These are phyloP conservation scores for Dendrostoma leiphaemia DNA, from an alignment of 2,329 filamentous ascomycete species.

Conservation along the genomic window DNA sequence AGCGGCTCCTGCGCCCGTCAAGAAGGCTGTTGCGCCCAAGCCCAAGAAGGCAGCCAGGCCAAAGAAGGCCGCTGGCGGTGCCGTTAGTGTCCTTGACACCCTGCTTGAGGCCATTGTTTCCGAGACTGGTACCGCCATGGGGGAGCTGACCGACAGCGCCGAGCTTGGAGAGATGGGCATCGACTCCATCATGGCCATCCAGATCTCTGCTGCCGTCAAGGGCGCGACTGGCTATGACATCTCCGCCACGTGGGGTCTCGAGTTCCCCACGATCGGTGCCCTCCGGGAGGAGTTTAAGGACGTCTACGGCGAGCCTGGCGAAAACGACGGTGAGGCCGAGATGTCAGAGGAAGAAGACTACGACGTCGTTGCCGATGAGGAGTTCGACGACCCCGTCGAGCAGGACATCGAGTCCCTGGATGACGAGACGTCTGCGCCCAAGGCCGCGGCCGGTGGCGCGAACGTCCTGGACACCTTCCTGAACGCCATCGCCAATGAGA, in stretches of 20 bases:
- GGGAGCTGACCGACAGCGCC: conserved; percentile 19
- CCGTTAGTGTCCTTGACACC: conserved; percentile 4
- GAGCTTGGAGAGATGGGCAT: conserved; percentile 28
- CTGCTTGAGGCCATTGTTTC: conserved; percentile 12
- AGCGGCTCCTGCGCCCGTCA: background rate
- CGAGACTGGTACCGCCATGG: conserved; percentile 18
- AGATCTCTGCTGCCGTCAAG: conserved; percentile 17
- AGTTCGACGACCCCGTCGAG: conserved; percentile 5
- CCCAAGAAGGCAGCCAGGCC: background rate
- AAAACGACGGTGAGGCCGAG: background rate
- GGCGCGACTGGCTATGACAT: conserved; percentile 7
- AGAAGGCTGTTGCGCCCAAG: background rate
- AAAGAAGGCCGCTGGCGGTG: background rate
- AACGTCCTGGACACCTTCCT: conserved; percentile 15
- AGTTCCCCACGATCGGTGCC: conserved; percentile 4
- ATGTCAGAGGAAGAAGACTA: conserved; percentile 2
- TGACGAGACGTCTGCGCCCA: background rate
- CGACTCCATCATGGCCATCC: conserved; percentile 28
- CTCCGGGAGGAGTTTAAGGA: conserved; percentile 10
- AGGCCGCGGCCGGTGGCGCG: background rate
- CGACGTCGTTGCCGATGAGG: conserved; percentile 5
- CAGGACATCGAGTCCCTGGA: conserved; percentile 3
- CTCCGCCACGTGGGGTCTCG: conserved; percentile 10
- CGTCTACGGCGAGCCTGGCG: conserved; percentile 2
- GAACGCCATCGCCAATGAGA: conserved; percentile 22